Evolutionary conservation across 2,329 filamentous ascomycete genomes (phyloP), one percentile per base, ranked within the genome.

Genomic region (Hymenoscyphus linearis): DNA sequence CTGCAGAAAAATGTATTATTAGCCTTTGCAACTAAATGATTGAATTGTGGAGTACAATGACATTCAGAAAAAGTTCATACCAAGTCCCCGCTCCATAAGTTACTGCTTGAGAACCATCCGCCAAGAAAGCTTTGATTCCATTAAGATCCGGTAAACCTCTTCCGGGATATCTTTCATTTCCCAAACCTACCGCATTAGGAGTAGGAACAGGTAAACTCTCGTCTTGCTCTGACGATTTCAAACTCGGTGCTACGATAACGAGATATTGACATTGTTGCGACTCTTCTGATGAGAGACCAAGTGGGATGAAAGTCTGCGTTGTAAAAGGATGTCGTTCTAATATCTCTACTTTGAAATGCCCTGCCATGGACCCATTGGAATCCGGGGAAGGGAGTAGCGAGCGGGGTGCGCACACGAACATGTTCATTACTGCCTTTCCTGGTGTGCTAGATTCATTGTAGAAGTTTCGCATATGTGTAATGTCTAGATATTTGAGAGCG

Each of bases 311-410:
- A 0, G 92, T 96, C 77, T 99, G 95, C 1, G 90, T 90, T 1
- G 95, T 98, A 76, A 87, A 98, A 0, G 95, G 93, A 75, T 99
- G 95, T 44, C 95, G 82, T 75, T 99, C 95, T 34, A 98, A 83
- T 61, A 96, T 84, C 22, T 77, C 76, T 59, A 97, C 82, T 53
- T 83, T 79, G 72, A 96, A 90, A 3, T 82, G 63, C 1, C 69
- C 66, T 47, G 64, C 64, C 35, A 68, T 62, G 25, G 62, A 63
- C 22, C 58, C 12, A n/a, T 62, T 65, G 26, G 31, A 31, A 31
- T 65, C 63, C 25, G 18, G n/a, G 16, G 62, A 62, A n/a, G 72
- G 68, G 27, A 79, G 74, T 35, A 89, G 76, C 40, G 77, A 68
- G 37, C 89, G 82, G 10, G 89, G 87, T 56, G 85, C 86, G 74